Evolutionary conservation across 441 rosid genomes (phyloP).

Genomic region (Macaranga tanarius): DNA sequence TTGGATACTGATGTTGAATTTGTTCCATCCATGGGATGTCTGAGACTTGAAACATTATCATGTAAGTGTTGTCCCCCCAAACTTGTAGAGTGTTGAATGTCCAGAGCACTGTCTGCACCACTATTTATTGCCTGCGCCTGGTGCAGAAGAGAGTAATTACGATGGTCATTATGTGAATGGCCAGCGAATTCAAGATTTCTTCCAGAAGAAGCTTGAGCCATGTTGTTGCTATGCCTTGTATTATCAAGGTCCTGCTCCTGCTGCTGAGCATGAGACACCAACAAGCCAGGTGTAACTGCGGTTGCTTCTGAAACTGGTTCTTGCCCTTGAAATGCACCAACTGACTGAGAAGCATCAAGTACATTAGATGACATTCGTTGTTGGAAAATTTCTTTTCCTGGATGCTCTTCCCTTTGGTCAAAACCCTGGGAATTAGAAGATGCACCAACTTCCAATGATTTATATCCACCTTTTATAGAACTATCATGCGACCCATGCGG

Average conservation of each 20-base stretch:
- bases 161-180: constrained; percentile 26
- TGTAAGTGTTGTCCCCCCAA: constrained; percentile 29
- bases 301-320: constrained; percentile 22
- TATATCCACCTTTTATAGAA: constrained; percentile 25
- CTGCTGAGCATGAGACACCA: constrained; percentile 27
- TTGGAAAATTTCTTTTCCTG: constrained; percentile 25
- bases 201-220: constrained; percentile 25
- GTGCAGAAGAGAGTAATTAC: constrained; percentile 33
- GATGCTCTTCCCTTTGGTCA: constrained; percentile 18
- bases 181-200: constrained; percentile 27
- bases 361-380: constrained; percentile 31
- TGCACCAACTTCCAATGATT: constrained; percentile 24
- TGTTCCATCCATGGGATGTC: constrained; percentile 30
- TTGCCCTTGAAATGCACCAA: constrained; percentile 34
- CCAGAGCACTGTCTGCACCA: constrained; percentile 25
- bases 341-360: constrained; percentile 29
- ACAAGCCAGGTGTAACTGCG: constrained; percentile 22
- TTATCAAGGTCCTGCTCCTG: constrained; percentile 27
- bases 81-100: constrained; percentile 24
- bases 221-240: constrained; percentile 22
- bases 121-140: constrained; percentile 40
- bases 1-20: constrained; percentile 30
- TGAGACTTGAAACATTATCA: constrained; percentile 30
- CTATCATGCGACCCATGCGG: not conserved
- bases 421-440: constrained; percentile 21